Conservation (phyloP, 306 rosid species). For the Pyrus bretschneideri region DNA sequence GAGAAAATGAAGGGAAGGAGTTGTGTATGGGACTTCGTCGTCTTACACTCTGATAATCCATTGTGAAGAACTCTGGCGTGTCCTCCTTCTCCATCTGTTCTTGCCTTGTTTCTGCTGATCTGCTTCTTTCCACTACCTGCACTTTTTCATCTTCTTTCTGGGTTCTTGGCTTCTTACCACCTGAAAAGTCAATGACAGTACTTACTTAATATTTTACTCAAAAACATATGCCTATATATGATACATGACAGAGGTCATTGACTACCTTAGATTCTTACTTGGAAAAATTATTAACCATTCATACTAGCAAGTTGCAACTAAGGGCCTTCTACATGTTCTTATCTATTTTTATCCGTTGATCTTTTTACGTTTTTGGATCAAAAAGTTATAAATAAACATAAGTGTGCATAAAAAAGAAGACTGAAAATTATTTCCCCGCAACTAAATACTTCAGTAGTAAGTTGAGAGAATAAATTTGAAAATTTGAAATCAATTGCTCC, state of each 20-base stretch:
- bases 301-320: neutral
- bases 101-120: constrained; percentile 30
- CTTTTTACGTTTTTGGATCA: neutral
- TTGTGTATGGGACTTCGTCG: constrained; percentile 71
- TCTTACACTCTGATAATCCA: constrained; percentile 55
- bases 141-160: constrained; percentile 6
- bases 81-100: constrained; percentile 43
- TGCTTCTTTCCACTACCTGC: constrained; percentile 24
- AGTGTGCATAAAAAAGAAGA: neutral
- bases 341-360: too few species aligned
- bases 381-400: too few species aligned
- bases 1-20: constrained; percentile 39
- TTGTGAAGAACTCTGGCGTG: constrained; percentile 42
- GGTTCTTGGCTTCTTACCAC: neutral
- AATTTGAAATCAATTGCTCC: neutral
- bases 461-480: neutral
- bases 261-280: neutral
- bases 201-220: neutral
- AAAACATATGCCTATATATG: neutral
- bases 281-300: neutral
- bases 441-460: neutral
- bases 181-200: neutral
- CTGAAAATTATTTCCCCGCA: neutral
- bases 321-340: neutral
- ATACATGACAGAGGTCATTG: neutral